Percentiles rank a stretch among this genome's conserved stretches.
Conservation (phyloP, 805 yeast genomes). For the Metschnikowia noctiluminum region DNA sequence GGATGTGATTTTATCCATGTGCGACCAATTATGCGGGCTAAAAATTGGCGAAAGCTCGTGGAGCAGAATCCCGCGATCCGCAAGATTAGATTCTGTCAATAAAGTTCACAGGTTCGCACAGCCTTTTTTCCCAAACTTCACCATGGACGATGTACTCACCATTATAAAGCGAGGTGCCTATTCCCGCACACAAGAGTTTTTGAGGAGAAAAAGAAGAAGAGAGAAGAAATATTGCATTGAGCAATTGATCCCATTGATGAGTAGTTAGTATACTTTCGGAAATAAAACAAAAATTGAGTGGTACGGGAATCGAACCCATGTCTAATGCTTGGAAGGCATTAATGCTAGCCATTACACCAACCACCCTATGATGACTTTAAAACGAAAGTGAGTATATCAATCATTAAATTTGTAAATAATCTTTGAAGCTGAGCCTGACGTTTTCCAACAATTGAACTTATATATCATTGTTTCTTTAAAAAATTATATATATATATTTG, state of each 20-base stretch:
- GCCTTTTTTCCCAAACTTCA: constrained; percentile 47
- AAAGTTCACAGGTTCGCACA: constrained; percentile 48
- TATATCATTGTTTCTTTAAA: too few species aligned
- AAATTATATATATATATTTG: too few species aligned
- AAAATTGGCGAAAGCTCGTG: constrained; percentile 77
- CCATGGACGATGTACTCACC: constrained; percentile 57
- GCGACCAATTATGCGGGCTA: constrained; percentile 60
- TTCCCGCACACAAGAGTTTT: constrained; percentile 22
- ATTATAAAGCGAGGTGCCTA: constrained; percentile 80
- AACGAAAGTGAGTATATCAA: too few species aligned
- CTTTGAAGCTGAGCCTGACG: too few species aligned
- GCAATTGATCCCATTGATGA: not conserved
- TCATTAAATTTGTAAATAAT: too few species aligned
- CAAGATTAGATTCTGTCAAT: constrained; percentile 51
- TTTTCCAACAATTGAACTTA: too few species aligned
- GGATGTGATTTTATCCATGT: constrained; percentile 47
- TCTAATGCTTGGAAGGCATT: constrained; percentile 93
- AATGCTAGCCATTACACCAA: constrained; percentile 91
- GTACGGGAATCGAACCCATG: constrained; percentile 95
- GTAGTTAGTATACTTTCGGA: not conserved
- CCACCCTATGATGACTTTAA: constrained; percentile 55
- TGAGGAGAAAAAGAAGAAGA: constrained; percentile 13
- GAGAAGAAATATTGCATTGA: not conserved
- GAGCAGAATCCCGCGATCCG: constrained; percentile 69
- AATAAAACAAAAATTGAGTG: constrained; percentile 48